phyloP scores from a whole-genome alignment of 225 moss, liverwort and hornwort genomes.

The Ulota crispa region DNA sequence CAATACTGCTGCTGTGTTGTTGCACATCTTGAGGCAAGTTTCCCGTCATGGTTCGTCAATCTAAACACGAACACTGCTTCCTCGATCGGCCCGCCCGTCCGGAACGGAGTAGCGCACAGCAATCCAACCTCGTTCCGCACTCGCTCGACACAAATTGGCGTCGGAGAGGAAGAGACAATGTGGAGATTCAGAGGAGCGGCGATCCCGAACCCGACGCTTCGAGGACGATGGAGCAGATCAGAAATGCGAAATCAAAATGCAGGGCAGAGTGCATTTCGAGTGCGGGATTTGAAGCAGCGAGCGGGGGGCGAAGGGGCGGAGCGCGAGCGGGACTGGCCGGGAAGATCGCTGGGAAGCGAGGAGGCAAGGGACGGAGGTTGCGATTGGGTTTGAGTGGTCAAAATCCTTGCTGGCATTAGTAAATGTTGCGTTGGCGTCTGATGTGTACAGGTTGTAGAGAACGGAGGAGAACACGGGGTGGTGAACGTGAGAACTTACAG shows the following conservation, averaged over 20 bases:
- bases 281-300: conserved; percentile 43
- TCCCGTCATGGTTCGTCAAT: conserved; percentile 38
- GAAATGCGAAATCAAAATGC: neutral
- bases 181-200: conserved; percentile 14
- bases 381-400: accelerated
- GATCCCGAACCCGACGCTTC: neutral
- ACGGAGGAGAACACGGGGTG: neutral
- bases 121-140: neutral
- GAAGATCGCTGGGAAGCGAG: conserved; percentile 4
- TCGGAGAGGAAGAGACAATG: conserved; percentile 23
- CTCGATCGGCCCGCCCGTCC: neutral
- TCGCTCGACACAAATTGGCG: neutral
- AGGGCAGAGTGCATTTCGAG: accelerated
- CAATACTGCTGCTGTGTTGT: conserved; percentile 60
- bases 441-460: neutral
- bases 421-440: neutral
- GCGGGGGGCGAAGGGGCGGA: conserved; percentile 31
- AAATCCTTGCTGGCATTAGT: neutral
- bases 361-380: conserved; percentile 3
- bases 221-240: neutral
- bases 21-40: conserved; percentile 60
- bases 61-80: neutral
- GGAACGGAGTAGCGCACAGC: neutral
- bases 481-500: conserved; percentile 18
- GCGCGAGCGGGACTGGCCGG: neutral